Percentiles rank a stretch among this genome's conserved stretches.
Conservation (phyloP, 2,329 filamentous ascomycete genomes). For the Emergomyces orientalis region DNA sequence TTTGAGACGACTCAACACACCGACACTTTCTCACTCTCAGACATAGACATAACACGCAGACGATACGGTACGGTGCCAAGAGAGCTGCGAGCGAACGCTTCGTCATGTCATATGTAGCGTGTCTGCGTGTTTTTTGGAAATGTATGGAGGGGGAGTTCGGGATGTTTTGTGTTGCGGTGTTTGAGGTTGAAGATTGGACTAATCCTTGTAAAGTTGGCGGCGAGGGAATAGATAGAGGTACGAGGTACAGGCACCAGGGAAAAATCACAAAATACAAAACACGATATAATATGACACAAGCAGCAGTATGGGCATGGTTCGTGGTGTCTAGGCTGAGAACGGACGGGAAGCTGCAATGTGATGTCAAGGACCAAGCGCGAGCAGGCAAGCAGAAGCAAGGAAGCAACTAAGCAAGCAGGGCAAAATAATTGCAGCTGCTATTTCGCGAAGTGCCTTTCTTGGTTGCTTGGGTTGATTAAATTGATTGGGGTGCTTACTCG, state of each 20-base stretch:
- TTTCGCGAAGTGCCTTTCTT: neutral
- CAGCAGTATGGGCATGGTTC: neutral
- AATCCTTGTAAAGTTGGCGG: neutral
- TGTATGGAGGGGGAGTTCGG: neutral
- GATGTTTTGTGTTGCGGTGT: neutral
- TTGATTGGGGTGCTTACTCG: neutral
- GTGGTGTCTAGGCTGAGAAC: neutral
- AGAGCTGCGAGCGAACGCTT: neutral
- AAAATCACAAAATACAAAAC: neutral
- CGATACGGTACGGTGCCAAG: neutral
- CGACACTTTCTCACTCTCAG: neutral
- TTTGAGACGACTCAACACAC: neutral
- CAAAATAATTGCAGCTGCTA: constrained; percentile 30
- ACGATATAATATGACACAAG: neutral
- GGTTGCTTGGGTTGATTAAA: neutral
- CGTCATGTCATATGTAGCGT: neutral
- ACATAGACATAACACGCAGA: neutral
- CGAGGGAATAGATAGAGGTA: neutral
- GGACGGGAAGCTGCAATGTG: constrained; percentile 34
- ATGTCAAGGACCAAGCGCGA: constrained; percentile 5
- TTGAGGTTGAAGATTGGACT: neutral
- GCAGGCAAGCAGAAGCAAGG: neutral
- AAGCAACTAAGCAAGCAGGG: constrained; percentile 17
- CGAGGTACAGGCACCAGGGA: neutral
- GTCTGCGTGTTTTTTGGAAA: neutral